These are phyloP conservation scores for Epichloe brachyelytri DNA, from an alignment of 2,329 filamentous ascomycete species.

Conservation along the genomic window DNA sequence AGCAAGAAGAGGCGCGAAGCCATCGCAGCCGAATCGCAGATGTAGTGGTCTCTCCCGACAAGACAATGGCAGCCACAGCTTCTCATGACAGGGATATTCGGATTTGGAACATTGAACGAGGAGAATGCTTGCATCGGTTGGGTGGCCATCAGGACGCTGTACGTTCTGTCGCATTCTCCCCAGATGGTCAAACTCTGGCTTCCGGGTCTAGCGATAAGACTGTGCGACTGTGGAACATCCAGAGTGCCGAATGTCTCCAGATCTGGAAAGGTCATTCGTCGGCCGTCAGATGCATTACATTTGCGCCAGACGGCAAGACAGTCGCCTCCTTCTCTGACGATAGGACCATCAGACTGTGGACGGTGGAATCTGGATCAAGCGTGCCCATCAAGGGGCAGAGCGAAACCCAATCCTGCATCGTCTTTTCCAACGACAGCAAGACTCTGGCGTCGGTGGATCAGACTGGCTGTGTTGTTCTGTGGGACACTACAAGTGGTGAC, in stretches of 20 bases:
- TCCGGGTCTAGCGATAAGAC: conserved; percentile 6
- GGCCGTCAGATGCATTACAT: conserved; percentile 7
- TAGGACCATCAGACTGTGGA: conserved; percentile 10
- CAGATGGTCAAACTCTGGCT: conserved; percentile 3
- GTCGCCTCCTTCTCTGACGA: conserved; percentile 11
- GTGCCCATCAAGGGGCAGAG: conserved; percentile 11
- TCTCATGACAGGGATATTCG: conserved; percentile 7
- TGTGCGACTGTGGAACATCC: conserved; percentile 5
- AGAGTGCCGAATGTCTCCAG: conserved; percentile 5
- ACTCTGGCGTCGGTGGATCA: conserved; percentile 8
- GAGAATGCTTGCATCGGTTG: conserved; percentile 3
- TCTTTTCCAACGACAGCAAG: conserved; percentile 9
- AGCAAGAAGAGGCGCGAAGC: conserved; percentile 5
- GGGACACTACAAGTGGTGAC: conserved; percentile 6
- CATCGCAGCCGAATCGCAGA: conserved; percentile 6
- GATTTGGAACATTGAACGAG: conserved; percentile 6
- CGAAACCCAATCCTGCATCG: conserved; percentile 5
- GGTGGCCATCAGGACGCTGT: conserved; percentile 5
- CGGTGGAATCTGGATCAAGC: conserved; percentile 3
- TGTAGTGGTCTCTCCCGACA: conserved; percentile 6
- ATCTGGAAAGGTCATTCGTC: conserved; percentile 10
- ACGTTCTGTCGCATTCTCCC: conserved; percentile 4
- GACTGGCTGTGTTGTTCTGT: conserved; percentile 8
- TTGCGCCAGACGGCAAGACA: conserved; percentile 9
- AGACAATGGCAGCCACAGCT: conserved; percentile 5